phyloP scores from a whole-genome alignment of 78 protist species.

The Dictyostelium firmibasis region DNA sequence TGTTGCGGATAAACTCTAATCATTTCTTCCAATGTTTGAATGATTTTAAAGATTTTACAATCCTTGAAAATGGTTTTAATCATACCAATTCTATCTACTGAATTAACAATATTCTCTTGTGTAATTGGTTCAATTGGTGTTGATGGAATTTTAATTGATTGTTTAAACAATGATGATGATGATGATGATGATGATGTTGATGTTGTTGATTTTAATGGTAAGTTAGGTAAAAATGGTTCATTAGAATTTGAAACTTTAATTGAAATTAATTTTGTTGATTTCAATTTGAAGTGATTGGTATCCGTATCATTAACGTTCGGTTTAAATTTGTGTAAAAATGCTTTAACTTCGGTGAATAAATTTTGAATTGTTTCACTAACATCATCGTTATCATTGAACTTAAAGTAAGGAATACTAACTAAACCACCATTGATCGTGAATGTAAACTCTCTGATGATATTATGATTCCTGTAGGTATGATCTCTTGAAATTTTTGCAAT shows the following conservation, averaged over 20 bases:
- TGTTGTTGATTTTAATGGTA: background rate
- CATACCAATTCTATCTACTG: background rate
- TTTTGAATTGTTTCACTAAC: background rate
- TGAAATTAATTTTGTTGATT: background rate
- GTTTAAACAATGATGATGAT: background rate
- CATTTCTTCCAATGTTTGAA: background rate
- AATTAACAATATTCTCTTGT: background rate
- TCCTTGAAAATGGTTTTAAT: background rate
- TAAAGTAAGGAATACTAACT: background rate
- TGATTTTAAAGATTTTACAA: background rate
- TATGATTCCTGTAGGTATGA: background rate
- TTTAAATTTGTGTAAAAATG: background rate
- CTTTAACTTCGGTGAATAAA: background rate
- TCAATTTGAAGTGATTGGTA: background rate
- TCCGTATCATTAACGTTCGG: background rate
- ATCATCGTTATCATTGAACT: background rate
- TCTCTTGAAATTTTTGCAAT: background rate
- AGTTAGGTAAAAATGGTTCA: background rate
- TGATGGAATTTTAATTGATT: background rate
- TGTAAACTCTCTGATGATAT: background rate
- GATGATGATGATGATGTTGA: background rate
- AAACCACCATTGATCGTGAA: background rate
- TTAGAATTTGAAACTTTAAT: background rate
- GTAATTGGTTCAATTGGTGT: background rate
- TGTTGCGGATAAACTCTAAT: background rate